Percentiles rank a stretch among this genome's conserved stretches.
phyloP scores from a whole-genome alignment of 805 yeast species.

The Teunomyces pallodes region DNA sequence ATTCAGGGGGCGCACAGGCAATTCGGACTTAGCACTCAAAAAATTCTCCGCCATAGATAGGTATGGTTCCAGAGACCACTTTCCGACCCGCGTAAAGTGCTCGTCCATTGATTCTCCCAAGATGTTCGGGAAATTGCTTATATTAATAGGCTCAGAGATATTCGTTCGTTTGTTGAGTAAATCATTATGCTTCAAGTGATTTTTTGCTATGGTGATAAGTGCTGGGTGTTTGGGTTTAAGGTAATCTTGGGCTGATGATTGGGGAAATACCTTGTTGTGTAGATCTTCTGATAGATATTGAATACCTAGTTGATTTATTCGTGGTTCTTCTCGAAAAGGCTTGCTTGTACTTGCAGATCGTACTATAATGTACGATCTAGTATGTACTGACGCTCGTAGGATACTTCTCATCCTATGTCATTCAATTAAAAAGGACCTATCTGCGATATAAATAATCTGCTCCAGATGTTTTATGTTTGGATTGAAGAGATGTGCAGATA shows the following conservation, averaged over 20 bases:
- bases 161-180: slow-evolving; percentile 76
- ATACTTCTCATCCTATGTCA: not conserved
- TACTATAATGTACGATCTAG: not conserved
- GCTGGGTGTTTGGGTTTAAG: slow-evolving; percentile 29
- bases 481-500: not conserved
- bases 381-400: not conserved
- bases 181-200: slow-evolving; percentile 58
- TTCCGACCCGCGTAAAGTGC: slow-evolving; percentile 77
- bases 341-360: not conserved
- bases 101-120: slow-evolving; percentile 77
- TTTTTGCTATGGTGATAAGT: slow-evolving; percentile 49
- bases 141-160: slow-evolving; percentile 53
- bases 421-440: not conserved
- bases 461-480: not conserved
- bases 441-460: not conserved
- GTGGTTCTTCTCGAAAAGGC: slow-evolving; percentile 27
- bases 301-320: slow-evolving; percentile 76
- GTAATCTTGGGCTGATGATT: slow-evolving; percentile 22
- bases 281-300: slow-evolving; percentile 65
- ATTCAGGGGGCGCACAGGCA: slow-evolving; percentile 35
- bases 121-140: slow-evolving; percentile 63
- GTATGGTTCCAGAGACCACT: slow-evolving; percentile 58
- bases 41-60: slow-evolving; percentile 48
- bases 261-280: slow-evolving; percentile 62
- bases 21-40: slow-evolving; percentile 19